Evolutionary conservation across 2,329 filamentous ascomycete genomes (phyloP).

Genomic region (Fusarium virguliforme): DNA sequence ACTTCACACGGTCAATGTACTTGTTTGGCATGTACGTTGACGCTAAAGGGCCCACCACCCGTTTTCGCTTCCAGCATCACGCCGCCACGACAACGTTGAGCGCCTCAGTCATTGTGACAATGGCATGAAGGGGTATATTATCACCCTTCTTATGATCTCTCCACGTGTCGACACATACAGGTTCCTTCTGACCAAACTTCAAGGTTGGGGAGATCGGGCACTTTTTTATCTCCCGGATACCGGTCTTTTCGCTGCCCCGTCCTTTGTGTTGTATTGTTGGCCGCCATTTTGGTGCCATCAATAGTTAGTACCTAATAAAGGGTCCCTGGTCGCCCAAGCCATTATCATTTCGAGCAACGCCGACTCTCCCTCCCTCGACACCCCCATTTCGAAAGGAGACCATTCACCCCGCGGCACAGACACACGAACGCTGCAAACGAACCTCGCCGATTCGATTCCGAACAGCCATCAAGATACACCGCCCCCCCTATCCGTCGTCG

Average conservation of each 20-base stretch:
- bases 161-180: conserved; percentile 27
- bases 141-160: conserved; percentile 24
- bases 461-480: background rate
- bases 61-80: conserved; percentile 43
- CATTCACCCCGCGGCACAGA: conserved; percentile 28
- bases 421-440: conserved; percentile 12
- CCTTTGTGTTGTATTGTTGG: conserved; percentile 30
- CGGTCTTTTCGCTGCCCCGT: conserved; percentile 30
- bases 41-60: conserved; percentile 39
- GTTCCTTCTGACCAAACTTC: conserved; percentile 7
- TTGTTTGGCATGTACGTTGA: conserved; percentile 19
- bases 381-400: conserved; percentile 42
- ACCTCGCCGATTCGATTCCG: background rate
- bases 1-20: conserved; percentile 14
- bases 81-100: conserved; percentile 43
- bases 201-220: conserved; percentile 3
- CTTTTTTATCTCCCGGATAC: conserved; percentile 15
- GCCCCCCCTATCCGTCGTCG: conserved; percentile 9
- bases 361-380: conserved; percentile 43
- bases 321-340: conserved; percentile 46
- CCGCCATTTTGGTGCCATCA: conserved; percentile 45
- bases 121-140: conserved; percentile 26
- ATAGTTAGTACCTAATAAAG: conserved; percentile 44
- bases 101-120: conserved; percentile 33
- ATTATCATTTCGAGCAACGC: conserved; percentile 46